Evolutionary conservation across 208 protist species (phyloP).

Genomic region (Crithidia expoeki): DNA sequence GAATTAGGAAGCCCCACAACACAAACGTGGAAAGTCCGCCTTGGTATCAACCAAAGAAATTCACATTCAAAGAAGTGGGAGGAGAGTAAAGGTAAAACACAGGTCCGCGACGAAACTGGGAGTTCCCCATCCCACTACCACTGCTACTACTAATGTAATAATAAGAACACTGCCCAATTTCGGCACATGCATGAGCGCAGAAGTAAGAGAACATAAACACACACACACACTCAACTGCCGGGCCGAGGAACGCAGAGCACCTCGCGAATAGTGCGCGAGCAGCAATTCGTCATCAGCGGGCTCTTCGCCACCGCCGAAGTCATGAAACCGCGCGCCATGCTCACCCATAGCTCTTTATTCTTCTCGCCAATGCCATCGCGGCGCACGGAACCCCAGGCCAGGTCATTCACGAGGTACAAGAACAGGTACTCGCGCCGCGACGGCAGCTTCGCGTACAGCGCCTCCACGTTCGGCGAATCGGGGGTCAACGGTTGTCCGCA

Average conservation of each 20-base stretch:
- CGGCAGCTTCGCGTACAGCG: slow-evolving; percentile 30
- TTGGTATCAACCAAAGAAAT: no score
- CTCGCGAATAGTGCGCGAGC: slow-evolving; percentile 54
- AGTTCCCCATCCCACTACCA: no score
- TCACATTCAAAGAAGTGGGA: no score
- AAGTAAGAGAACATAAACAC: slow-evolving; percentile 5
- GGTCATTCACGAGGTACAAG: slow-evolving; percentile 58
- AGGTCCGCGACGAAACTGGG: no score
- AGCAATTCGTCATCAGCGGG: slow-evolving; percentile 58
- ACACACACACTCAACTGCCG: background rate
- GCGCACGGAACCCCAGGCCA: slow-evolving; percentile 44
- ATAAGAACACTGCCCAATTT: no score
- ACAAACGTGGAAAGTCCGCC: no score
- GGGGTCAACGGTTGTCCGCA: background rate
- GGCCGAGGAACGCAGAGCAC: slow-evolving; percentile 43
- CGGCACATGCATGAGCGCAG: no score
- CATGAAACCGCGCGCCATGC: slow-evolving; percentile 54
- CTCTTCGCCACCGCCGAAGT: slow-evolving; percentile 48
- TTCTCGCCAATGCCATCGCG: slow-evolving; percentile 35
- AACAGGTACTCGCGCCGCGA: slow-evolving; percentile 59
- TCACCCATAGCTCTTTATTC: slow-evolving; percentile 52
- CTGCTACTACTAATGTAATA: no score
- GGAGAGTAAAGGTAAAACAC: no score
- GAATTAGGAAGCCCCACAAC: no score
- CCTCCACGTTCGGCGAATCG: background rate